These are phyloP conservation scores for Rhizopogon roseolus DNA, from an alignment of 768 basidiomycete genomes.

Conservation along the genomic window DNA sequence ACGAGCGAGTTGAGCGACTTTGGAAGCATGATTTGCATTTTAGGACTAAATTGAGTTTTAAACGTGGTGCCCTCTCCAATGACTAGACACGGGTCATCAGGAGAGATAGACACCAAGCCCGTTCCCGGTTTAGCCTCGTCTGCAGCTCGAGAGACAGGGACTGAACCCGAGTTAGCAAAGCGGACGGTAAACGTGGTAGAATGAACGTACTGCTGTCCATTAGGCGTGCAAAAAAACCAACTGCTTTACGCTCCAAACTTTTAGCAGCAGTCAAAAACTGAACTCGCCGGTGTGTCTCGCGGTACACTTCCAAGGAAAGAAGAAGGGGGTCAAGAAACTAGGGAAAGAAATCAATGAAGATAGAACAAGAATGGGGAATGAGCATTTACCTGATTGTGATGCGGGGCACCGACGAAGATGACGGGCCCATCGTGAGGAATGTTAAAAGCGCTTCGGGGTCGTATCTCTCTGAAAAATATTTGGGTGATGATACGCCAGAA, in stretches of 20 bases:
- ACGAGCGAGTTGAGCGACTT: slow-evolving; percentile 71
- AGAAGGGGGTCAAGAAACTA: slow-evolving; percentile 93
- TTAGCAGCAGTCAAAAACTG: slow-evolving; percentile 87
- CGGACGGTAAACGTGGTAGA: not conserved
- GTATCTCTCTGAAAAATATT: slow-evolving; percentile 95
- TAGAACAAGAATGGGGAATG: slow-evolving; percentile 2
- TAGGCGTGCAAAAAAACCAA: slow-evolving; percentile 77
- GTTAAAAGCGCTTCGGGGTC: slow-evolving; percentile 91
- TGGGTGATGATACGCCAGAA: slow-evolving; percentile 86
- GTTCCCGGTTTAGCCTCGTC: slow-evolving; percentile 76
- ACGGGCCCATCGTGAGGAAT: slow-evolving; percentile 88
- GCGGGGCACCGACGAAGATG: slow-evolving; percentile 90
- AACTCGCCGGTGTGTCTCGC: slow-evolving; percentile 77
- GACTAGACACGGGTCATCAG: slow-evolving; percentile 75
- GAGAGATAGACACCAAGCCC: slow-evolving; percentile 68
- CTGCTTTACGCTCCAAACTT: slow-evolving; percentile 73
- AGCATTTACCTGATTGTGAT: slow-evolving; percentile 75
- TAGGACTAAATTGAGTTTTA: slow-evolving; percentile 61
- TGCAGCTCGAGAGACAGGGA: slow-evolving; percentile 89
- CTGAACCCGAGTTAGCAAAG: slow-evolving; percentile 35
- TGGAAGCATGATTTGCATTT: slow-evolving; percentile 84
- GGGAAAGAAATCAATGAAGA: slow-evolving; percentile 6
- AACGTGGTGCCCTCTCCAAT: slow-evolving; percentile 82
- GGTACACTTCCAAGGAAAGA: slow-evolving; percentile 77
- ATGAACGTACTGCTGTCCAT: slow-evolving; percentile 79